Base-by-base conservation (phyloP, 768 basidiomycete species). In the Albatrellus ellisii region DNA sequence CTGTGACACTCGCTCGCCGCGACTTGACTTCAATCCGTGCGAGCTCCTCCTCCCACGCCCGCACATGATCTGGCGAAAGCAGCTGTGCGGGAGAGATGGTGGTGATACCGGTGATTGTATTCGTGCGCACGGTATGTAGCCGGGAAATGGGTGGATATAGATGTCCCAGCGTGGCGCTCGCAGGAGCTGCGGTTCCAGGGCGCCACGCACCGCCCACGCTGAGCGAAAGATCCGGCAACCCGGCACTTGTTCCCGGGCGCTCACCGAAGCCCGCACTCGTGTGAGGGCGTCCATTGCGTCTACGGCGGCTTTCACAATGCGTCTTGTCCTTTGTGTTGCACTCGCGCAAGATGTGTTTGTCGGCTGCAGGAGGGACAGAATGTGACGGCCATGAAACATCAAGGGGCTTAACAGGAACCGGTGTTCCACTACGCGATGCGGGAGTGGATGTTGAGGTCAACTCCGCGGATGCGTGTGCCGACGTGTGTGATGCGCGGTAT, bases 1-100 rank as follows among this genome's bases (percentile, higher is more conserved):
- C n/a, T n/a, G n/a, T n/a, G 11, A 18, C 34, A 20, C 18, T 56
- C 62, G 43, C 62, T 56, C 41, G 47, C 39, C 70, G 71, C 59
- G 74, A 80, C 58, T 62, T 63, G 50, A 65, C 60, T 60, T 85
- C 83, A 49, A 86, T 83, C 46, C 72, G 68, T 46, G 68, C 74
- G 34, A 85, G 67, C 63, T 86, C 82, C 56, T 73, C 75, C 58
- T 87, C 85, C 84, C 85, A 88, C 49, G 77, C 84, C 31, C 55
- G 55, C 28, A 59, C 51, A 8, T 53, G 45, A 32, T 55, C 56
- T 18, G 41, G 14, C 14, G 18, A 25, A 17, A 14, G 27, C 42
- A 66, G 63, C 54, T 75, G 63, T 32, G 68, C 65, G 18, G 51
- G 51, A 42, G 45, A 61, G 52, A 44, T 59, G 52, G 34, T 58